A percentile compares a stretch with the other conserved stretches of the same genome.
phyloP scores from a whole-genome alignment of 306 rosid genomes.

The Gillenia trifoliata region DNA sequence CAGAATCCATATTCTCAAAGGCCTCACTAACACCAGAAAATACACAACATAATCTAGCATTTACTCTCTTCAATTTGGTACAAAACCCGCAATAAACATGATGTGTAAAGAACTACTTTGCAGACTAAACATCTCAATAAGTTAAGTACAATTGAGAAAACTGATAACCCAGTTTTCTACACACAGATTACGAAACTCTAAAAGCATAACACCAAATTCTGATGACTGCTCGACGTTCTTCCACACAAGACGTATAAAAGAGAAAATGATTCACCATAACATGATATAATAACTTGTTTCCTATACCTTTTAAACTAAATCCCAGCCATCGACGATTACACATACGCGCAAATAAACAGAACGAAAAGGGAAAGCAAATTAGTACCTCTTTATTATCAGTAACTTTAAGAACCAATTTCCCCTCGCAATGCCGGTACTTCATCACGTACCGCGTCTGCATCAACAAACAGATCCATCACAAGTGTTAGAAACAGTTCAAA shows the following conservation, averaged over 20 bases:
- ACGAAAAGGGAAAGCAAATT: neutral
- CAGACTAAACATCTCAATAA: no score
- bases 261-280: neutral
- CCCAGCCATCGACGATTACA: neutral
- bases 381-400: constrained; percentile 64
- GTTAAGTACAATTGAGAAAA: neutral
- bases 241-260: neutral
- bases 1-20: neutral
- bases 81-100: no score
- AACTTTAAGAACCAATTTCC: constrained; percentile 76
- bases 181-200: neutral
- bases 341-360: neutral
- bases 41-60: no score
- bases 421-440: constrained; percentile 82
- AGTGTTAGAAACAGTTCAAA: neutral
- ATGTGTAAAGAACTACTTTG: no score
- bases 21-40: no score
- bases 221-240: neutral
- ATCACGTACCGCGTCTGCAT: constrained; percentile 66
- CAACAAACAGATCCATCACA: constrained; percentile 7
- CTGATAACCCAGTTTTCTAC: neutral
- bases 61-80: no score
- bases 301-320: no score
- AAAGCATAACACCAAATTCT: neutral
- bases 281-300: no score